Evolutionary conservation across 2,329 filamentous ascomycete species (phyloP).

Genomic region (Ophiostoma triangulosporum): DNA sequence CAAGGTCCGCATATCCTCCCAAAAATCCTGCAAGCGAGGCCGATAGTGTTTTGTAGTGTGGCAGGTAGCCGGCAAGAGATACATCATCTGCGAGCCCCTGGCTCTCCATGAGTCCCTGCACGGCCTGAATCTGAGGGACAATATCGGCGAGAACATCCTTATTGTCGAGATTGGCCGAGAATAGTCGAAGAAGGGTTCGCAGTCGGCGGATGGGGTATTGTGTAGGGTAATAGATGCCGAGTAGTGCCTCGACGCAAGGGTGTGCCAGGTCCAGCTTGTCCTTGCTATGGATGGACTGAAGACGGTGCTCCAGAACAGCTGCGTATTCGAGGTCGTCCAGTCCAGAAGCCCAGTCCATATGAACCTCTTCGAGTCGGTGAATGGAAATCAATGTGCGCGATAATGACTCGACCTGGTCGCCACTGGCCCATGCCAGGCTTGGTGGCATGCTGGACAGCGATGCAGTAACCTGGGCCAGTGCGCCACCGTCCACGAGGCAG

Average conservation of each 20-base stretch:
- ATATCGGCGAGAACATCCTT: constrained; percentile 27
- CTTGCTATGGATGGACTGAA: constrained; percentile 30
- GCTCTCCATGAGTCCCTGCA: constrained; percentile 23
- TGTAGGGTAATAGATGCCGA: constrained; percentile 36
- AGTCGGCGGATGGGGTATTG: constrained; percentile 39
- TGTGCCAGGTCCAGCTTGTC: constrained; percentile 28
- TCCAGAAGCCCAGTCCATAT: constrained; percentile 41
- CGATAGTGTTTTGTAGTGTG: constrained; percentile 34
- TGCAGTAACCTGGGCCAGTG: constrained; percentile 38
- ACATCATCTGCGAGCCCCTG: constrained; percentile 31
- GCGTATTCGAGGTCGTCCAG: constrained; percentile 38
- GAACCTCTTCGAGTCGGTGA: constrained; percentile 43
- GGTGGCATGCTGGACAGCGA: constrained; percentile 37
- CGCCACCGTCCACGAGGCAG: constrained; percentile 44
- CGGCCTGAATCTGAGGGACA: constrained; percentile 25
- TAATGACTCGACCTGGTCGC: constrained; percentile 36
- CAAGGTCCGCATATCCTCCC: constrained; percentile 24
- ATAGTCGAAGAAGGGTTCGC: constrained; percentile 35
- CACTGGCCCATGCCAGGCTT: constrained; percentile 36
- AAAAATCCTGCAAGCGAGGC: constrained; percentile 31
- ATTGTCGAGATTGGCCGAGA: constrained; percentile 34
- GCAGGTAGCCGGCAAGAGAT: constrained; percentile 29
- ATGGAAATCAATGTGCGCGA: constrained; percentile 47
- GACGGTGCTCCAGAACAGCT: constrained; percentile 46
- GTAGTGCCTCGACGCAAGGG: constrained; percentile 30